Base-by-base conservation (phyloP, 2,329 filamentous ascomycete genomes). In the Emergomyces africanus region DNA sequence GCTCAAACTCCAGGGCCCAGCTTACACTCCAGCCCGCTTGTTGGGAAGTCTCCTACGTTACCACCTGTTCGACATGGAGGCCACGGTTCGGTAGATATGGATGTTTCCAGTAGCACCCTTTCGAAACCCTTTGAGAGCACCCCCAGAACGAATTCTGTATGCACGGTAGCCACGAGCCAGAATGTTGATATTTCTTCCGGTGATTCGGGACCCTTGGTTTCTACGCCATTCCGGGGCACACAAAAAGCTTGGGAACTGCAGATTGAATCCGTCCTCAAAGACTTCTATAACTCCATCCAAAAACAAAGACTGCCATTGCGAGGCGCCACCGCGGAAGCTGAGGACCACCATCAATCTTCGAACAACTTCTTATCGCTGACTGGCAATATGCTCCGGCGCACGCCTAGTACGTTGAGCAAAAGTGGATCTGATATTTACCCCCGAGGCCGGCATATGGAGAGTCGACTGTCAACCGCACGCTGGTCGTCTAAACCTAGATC, bases 341-440 rank as follows among this genome's bases (percentile, higher is more conserved):
- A 71, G n/a, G 68, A 70, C 33, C 69, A 66, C 18, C 66, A 66
- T 57, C 66, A 71, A 54, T 70, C 76, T 4, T 75, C 74, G 18
- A 84, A 80, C 68, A 83, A 81, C 55, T 79, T 96, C 33, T 86
- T 90, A 2, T 87, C 91, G 14, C 85, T 87, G 68, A 73, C 74
- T 41, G 74, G 74, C 35, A 81, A 81, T 60, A 84, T 89, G 76
- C 79, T 97, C 50, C 90, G 90, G 69, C 86, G 94, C 51, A 90
- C 84, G 48, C 92, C 92, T 0, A 96, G 91, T 68, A 89, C 94
- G 5, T 79, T 97, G 61, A 96, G 91, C 78, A 96, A 95, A 74
- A 85, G 90, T 35, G 90, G 90, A 0, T 97, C 94, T 0, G 94
- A 97, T 65, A 70, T 74, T 30, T 84, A 83, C 58, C 82, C 79